Percentiles rank a stretch among this genome's conserved stretches.
Evolutionary conservation across 2,329 filamentous ascomycete genomes (phyloP).

Genomic region (Alternaria gaisen): DNA sequence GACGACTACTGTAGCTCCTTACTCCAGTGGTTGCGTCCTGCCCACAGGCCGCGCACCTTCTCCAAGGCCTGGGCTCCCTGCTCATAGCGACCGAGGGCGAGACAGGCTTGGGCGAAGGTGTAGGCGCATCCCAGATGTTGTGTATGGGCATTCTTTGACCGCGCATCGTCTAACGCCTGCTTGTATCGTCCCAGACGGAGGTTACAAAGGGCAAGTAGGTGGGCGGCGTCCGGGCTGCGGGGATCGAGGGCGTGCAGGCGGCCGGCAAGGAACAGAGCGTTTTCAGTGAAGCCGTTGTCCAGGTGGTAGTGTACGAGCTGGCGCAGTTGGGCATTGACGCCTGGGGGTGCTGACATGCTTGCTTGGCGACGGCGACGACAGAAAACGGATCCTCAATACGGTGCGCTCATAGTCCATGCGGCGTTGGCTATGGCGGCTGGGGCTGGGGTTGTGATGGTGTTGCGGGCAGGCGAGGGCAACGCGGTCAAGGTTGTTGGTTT

Average conservation of each 20-base stretch:
- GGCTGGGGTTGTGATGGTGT: conserved; percentile 6
- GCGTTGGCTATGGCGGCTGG: conserved; percentile 4
- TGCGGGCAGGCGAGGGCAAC: conserved; percentile 14
- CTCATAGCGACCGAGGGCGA: conserved; percentile 78
- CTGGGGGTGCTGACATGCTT: conserved; percentile 65
- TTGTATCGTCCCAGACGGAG: conserved; percentile 82
- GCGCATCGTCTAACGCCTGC: conserved; percentile 85
- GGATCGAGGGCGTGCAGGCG: conserved; percentile 85
- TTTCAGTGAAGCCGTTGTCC: conserved; percentile 88
- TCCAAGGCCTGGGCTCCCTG: conserved; percentile 87
- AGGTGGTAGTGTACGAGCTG: conserved; percentile 77
- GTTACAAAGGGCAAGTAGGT: conserved; percentile 86
- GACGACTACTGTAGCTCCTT: conserved; percentile 54
- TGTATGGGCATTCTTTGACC: conserved; percentile 73
- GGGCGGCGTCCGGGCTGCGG: conserved; percentile 79
- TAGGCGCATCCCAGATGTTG: conserved; percentile 87
- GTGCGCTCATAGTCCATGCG: conserved; percentile 14
- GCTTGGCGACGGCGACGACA: conserved; percentile 1
- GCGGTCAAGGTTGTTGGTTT: conserved; percentile 18
- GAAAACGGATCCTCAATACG: conserved; percentile 18
- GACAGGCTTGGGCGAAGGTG: conserved; percentile 88
- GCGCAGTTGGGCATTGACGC: conserved; percentile 68
- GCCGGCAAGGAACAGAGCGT: conserved; percentile 92
- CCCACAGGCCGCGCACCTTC: conserved; percentile 80
- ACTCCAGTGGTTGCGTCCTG: conserved; percentile 77